Conservation (phyloP, 805 yeast genomes). For the Candida golubevii region DNA sequence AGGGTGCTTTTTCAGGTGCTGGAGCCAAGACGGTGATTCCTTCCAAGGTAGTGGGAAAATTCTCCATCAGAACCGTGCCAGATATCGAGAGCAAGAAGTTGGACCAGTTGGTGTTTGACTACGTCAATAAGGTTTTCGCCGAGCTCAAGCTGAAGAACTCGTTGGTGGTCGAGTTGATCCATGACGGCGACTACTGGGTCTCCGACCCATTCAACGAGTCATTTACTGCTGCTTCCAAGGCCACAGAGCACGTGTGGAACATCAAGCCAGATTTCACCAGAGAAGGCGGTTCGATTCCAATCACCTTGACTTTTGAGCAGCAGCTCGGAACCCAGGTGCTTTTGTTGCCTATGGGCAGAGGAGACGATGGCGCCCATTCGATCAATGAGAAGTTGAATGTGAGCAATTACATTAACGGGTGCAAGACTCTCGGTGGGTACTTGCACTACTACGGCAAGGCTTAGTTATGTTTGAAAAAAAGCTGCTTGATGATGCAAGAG, state of each 20-base stretch:
- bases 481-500: too few species aligned
- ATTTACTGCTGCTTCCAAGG: constrained; percentile 90
- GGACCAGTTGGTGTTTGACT: constrained; percentile 70
- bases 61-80: constrained; percentile 96
- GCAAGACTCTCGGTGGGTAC: constrained; percentile 89
- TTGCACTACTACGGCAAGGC: constrained; percentile 68
- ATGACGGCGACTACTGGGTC: constrained; percentile 96
- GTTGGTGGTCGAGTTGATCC: constrained; percentile 69
- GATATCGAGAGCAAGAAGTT: constrained; percentile 78
- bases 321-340: constrained; percentile 80
- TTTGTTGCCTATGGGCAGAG: constrained; percentile 95
- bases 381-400: constrained; percentile 92
- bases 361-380: constrained; percentile 99
- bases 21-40: constrained; percentile 99
- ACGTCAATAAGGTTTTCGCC: constrained; percentile 61
- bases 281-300: constrained; percentile 99
- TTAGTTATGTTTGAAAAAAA: not conserved
- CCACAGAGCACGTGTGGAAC: constrained; percentile 92
- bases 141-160: constrained; percentile 74
- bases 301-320: constrained; percentile 89
- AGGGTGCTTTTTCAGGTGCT: constrained; percentile 90
- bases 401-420: constrained; percentile 86
- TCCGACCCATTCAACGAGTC: constrained; percentile 89
- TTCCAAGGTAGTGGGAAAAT: constrained; percentile 88
- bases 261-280: constrained; percentile 95